Conservation (phyloP, 169 alveolate species). For the Cryptosporidium baileyi region DNA sequence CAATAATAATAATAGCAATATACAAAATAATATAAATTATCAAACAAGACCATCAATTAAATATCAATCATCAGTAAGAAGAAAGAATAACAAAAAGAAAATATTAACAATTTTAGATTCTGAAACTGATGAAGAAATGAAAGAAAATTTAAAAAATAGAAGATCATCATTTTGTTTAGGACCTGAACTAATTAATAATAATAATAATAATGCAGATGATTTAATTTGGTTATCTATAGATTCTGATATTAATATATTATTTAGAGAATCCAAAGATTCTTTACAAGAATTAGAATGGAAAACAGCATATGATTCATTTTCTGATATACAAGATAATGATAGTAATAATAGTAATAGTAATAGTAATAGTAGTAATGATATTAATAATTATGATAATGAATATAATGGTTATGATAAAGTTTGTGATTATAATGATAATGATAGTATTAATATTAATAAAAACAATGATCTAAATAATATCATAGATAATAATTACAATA, state of each 20-base stretch:
- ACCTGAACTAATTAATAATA: constrained; percentile 42
- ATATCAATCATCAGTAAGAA: constrained; percentile 64
- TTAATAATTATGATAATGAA: neutral
- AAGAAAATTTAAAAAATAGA: neutral
- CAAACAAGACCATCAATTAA: constrained; percentile 15
- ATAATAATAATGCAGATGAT: neutral
- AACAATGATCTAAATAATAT: neutral
- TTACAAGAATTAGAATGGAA: constrained; percentile 23
- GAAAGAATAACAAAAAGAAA: constrained; percentile 29
- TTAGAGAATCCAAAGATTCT: neutral
- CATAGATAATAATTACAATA: neutral
- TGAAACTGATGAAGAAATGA: constrained; percentile 2
- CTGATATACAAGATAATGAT: neutral
- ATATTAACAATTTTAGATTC: constrained; percentile 4
- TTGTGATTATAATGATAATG: neutral
- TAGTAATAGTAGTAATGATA: neutral
- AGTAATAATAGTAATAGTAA: neutral
- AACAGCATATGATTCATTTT: constrained; percentile 16
- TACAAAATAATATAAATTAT: neutral
- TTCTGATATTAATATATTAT: neutral
- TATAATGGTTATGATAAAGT: neutral
- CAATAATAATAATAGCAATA: neutral
- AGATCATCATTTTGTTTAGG: constrained; percentile 67
- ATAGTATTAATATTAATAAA: neutral
- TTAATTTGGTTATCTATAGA: constrained; percentile 26